phyloP scores from a whole-genome alignment of 768 basidiomycete species.

The Auricularia sp. region DNA sequence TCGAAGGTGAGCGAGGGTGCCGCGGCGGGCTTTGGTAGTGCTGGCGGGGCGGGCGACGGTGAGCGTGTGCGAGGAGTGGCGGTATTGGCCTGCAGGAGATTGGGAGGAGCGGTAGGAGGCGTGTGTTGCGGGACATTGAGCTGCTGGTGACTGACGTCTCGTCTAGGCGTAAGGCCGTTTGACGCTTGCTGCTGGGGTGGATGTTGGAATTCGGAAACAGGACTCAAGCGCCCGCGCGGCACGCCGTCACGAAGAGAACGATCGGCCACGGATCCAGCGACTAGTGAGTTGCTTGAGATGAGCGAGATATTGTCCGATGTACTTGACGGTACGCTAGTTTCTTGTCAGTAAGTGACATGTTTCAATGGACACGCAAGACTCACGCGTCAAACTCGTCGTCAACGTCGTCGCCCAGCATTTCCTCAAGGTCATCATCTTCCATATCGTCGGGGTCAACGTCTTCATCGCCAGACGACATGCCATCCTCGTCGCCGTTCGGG shows the following conservation, averaged over 20 bases:
- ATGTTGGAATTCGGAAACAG: conserved; percentile 40
- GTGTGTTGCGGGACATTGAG: background rate
- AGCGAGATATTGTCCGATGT: conserved; percentile 41
- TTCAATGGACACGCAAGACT: too few species aligned
- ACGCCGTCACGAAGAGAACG: conserved; percentile 35
- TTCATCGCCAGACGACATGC: conserved; percentile 32
- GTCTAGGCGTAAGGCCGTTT: background rate
- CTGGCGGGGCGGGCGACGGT: background rate
- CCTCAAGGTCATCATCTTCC: conserved; percentile 34
- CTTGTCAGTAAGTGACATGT: too few species aligned
- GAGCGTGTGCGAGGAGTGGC: background rate
- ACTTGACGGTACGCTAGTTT: conserved; percentile 14
- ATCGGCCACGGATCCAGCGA: conserved; percentile 21
- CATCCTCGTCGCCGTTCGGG: conserved; percentile 37
- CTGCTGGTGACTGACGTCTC: background rate
- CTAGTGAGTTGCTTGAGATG: conserved; percentile 43
- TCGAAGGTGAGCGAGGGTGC: background rate
- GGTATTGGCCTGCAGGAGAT: background rate
- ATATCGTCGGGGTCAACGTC: conserved; percentile 35
- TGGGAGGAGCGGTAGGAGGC: background rate
- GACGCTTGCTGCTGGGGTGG: background rate
- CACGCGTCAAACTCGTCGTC: conserved; percentile 19
- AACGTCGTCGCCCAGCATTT: conserved; percentile 26
- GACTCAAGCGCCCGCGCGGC: conserved; percentile 35
- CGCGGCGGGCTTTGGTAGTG: conserved; percentile 1